These are phyloP conservation scores for Purpureocillium takamizusanense DNA, from an alignment of 2,329 filamentous ascomycete species.

Conservation along the genomic window DNA sequence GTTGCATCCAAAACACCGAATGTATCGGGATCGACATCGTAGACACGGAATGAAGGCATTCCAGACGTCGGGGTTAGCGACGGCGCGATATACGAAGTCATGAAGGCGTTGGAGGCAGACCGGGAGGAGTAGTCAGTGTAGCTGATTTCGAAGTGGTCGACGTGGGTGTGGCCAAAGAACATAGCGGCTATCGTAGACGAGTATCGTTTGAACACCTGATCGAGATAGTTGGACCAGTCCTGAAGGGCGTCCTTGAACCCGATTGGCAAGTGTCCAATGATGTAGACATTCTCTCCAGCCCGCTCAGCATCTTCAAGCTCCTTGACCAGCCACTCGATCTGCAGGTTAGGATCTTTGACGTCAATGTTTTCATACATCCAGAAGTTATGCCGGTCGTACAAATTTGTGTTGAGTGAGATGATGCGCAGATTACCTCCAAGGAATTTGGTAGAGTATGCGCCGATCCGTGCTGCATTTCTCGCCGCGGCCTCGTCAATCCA, in stretches of 20 bases:
- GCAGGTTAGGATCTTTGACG: constrained; percentile 40
- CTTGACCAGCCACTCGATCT: constrained; percentile 42
- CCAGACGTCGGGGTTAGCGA: constrained; percentile 46
- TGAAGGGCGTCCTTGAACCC: constrained; percentile 42
- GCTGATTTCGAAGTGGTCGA: constrained; percentile 46
- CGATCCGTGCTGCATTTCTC: constrained; percentile 27
- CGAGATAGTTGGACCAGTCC: constrained; percentile 41
- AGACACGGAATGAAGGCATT: constrained; percentile 48
- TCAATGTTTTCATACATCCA: constrained; percentile 38
- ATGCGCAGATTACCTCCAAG: constrained; percentile 39
- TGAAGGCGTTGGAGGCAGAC: constrained; percentile 32
- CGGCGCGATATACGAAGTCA: constrained; percentile 43
- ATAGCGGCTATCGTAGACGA: constrained; percentile 42
- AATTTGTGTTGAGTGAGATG: constrained; percentile 50
- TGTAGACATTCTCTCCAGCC: constrained; percentile 42
- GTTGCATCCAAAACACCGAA: constrained; percentile 45
- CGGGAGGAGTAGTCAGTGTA: constrained; percentile 38
- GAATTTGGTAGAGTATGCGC: constrained; percentile 38
- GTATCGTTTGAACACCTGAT: constrained; percentile 45
- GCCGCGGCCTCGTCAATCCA: constrained; percentile 31
- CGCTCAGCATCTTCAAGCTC: constrained; percentile 45
- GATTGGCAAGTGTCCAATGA: constrained; percentile 48
- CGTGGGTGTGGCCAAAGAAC: constrained; percentile 50
- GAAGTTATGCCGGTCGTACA: constrained; percentile 49
- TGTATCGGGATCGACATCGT: constrained; percentile 47